Percentiles rank a stretch among this genome's conserved stretches.
phyloP scores from a whole-genome alignment of 2,329 filamentous ascomycete species.

The Penicillium decumbens region DNA sequence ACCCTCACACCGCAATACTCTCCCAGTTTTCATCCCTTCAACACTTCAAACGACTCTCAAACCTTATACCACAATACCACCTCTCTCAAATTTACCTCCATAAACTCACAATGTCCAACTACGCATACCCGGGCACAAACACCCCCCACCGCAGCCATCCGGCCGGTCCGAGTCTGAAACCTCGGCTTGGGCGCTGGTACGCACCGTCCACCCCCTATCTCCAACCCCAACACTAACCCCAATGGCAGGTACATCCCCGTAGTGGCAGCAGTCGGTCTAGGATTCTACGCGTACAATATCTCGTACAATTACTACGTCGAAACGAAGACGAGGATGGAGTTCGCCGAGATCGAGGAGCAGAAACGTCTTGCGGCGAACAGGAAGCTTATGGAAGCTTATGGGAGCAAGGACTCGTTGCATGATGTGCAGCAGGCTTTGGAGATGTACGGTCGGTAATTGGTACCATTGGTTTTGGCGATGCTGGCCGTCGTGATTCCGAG shows the following conservation, averaged over 20 bases:
- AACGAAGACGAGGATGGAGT: constrained; percentile 10
- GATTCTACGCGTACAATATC: constrained; percentile 26
- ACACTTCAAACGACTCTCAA: neutral
- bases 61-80: neutral
- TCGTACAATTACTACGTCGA: constrained; percentile 24
- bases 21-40: neutral
- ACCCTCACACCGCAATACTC: constrained; percentile 4
- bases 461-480: neutral
- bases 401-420: constrained; percentile 41
- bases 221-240: neutral
- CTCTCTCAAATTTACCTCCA: neutral
- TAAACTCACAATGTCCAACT: constrained; percentile 18
- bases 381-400: constrained; percentile 46
- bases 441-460: constrained; percentile 39
- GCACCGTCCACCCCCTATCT: constrained; percentile 3
- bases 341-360: constrained; percentile 26
- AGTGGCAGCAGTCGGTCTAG: constrained; percentile 21
- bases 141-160: constrained; percentile 12
- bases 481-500: constrained; percentile 4
- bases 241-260: constrained; percentile 18
- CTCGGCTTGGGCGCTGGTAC: constrained; percentile 18
- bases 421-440: constrained; percentile 46
- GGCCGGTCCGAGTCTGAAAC: constrained; percentile 12
- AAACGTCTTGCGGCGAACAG: constrained; percentile 36
- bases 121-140: constrained; percentile 17